phyloP scores from a whole-genome alignment of 164 flowering plant genomes.

The Pachysandra terminalis region DNA sequence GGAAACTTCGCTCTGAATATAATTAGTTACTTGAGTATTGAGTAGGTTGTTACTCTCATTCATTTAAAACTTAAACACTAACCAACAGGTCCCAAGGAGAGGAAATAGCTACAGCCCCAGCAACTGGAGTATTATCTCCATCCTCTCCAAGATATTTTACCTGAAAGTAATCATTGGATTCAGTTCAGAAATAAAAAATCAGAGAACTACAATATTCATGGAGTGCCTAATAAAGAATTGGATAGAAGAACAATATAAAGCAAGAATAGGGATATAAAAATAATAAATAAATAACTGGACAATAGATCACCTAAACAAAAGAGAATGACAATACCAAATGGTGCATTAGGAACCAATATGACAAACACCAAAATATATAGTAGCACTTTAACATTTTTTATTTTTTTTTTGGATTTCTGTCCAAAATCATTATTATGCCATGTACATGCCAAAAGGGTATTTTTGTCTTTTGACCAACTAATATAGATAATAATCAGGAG shows the following conservation, averaged over 20 bases:
- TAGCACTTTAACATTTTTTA: background rate
- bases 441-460: too few species aligned
- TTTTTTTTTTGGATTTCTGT: too few species aligned
- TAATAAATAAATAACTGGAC: background rate
- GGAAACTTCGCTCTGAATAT: background rate
- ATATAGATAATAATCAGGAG: too few species aligned
- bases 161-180: slow-evolving; percentile 34
- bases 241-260: background rate
- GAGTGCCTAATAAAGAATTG: background rate
- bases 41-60: background rate
- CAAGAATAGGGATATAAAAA: background rate
- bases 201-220: background rate
- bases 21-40: background rate
- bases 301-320: background rate
- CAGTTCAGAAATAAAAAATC: background rate
- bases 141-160: slow-evolving; percentile 97
- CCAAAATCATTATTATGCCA: background rate
- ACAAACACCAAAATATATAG: background rate
- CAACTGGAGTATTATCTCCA: slow-evolving; percentile 65
- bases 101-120: slow-evolving; percentile 89
- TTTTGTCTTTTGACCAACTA: too few species aligned
- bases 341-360: background rate
- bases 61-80: slow-evolving; percentile 26
- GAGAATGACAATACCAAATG: background rate
- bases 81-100: slow-evolving; percentile 99